A percentile compares a stretch with the other conserved stretches of the same genome.
phyloP scores from a whole-genome alignment of 106 monocot genomes.

The Dendrobium huoshanense region DNA sequence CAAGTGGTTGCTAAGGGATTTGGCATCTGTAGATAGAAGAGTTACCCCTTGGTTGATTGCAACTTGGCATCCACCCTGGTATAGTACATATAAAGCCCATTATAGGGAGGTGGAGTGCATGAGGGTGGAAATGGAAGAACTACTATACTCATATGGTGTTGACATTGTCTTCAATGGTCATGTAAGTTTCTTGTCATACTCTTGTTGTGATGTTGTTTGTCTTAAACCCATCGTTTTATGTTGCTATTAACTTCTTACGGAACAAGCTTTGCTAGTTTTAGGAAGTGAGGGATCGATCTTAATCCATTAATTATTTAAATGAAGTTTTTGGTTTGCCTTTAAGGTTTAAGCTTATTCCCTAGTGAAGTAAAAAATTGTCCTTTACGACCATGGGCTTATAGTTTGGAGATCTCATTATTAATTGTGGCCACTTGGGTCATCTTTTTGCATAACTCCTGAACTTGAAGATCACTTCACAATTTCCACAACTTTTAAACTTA shows the following conservation, averaged over 20 bases:
- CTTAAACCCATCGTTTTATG: neutral
- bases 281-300: neutral
- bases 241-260: neutral
- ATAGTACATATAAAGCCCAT: slow-evolving; percentile 74
- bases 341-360: neutral
- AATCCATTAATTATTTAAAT: neutral
- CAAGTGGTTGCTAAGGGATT: slow-evolving; percentile 71
- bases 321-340: neutral
- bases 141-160: slow-evolving; percentile 65
- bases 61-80: slow-evolving; percentile 91
- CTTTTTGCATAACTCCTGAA: neutral
- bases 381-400: neutral
- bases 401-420: neutral
- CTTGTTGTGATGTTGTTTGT: neutral
- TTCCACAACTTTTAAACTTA: neutral
- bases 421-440: neutral
- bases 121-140: slow-evolving; percentile 89
- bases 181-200: slow-evolving; percentile 34
- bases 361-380: neutral
- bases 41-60: slow-evolving; percentile 89
- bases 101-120: slow-evolving; percentile 91
- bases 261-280: neutral
- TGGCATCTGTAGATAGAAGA: slow-evolving; percentile 59
- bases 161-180: slow-evolving; percentile 85
- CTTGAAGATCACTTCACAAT: neutral